Evolutionary conservation across 495 filamentous ascomycete species (phyloP).

Genomic region (Aspergillus egyptiacus): DNA sequence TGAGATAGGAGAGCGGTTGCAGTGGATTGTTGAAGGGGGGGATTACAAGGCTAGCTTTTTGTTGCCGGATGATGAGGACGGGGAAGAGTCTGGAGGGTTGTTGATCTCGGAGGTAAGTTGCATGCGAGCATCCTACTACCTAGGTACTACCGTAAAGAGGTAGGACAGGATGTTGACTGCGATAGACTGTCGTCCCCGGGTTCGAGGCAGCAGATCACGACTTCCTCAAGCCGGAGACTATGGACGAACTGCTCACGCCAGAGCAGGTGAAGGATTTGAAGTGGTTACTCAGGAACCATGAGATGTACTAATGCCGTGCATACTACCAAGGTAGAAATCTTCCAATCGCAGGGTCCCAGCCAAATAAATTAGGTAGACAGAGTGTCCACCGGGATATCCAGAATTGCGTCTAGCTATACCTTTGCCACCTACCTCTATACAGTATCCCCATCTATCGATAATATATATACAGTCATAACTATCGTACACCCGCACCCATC

Average conservation of each 20-base stretch:
- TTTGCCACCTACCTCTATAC: background rate
- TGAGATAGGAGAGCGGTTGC: constrained; percentile 44
- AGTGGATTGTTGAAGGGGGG: constrained; percentile 65
- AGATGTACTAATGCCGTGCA: background rate
- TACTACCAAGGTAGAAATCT: no score
- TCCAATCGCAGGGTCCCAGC: background rate
- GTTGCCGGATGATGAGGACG: constrained; percentile 38
- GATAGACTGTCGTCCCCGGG: constrained; percentile 53
- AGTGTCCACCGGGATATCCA: background rate
- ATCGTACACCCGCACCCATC: constrained; percentile 9
- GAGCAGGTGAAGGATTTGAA: constrained; percentile 43
- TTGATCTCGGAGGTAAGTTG: constrained; percentile 54
- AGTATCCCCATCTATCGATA: background rate
- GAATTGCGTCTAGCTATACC: background rate
- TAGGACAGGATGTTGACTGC: constrained; percentile 13
- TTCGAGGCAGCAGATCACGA: constrained; percentile 62
- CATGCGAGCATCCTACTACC: no score
- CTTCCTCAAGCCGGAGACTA: constrained; percentile 42
- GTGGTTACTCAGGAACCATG: constrained; percentile 35
- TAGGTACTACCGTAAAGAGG: no score
- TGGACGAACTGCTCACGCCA: constrained; percentile 42
- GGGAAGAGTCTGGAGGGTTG: constrained; percentile 37
- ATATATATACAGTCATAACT: constrained; percentile 7
- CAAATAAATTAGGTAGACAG: background rate
- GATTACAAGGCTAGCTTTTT: constrained; percentile 58